phyloP scores from a whole-genome alignment of 1,139 yeast genomes.

The Candida pseudocylindracea region DNA sequence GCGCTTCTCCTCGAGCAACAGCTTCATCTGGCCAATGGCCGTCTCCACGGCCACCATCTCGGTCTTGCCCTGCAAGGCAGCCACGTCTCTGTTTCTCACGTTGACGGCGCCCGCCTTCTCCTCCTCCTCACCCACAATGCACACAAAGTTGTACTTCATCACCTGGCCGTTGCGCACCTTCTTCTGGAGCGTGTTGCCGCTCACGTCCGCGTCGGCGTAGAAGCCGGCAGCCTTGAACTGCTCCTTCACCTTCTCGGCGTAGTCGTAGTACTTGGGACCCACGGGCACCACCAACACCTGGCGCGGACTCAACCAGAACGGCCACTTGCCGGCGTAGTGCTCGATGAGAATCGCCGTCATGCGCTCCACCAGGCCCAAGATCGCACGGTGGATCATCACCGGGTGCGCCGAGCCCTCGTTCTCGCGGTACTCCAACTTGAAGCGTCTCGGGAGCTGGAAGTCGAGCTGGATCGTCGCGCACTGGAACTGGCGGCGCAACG shows the following conservation, averaged over 20 bases:
- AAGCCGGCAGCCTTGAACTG: slow-evolving; percentile 43
- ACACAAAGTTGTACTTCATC: slow-evolving; percentile 80
- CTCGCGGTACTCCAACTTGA: slow-evolving; percentile 69
- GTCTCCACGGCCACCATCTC: slow-evolving; percentile 51
- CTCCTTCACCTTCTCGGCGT: slow-evolving; percentile 63
- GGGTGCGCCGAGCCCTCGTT: slow-evolving; percentile 38
- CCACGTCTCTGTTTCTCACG: slow-evolving; percentile 15
- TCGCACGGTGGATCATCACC: slow-evolving; percentile 97
- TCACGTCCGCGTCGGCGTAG: slow-evolving; percentile 78
- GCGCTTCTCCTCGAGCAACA: slow-evolving; percentile 48
- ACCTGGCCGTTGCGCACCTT: slow-evolving; percentile 91
- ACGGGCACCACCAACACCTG: slow-evolving; percentile 90
- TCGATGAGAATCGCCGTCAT: slow-evolving; percentile 95
- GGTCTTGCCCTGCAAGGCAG: slow-evolving; percentile 59
- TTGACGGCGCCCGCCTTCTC: slow-evolving; percentile 4
- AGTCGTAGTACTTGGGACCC: slow-evolving; percentile 76
- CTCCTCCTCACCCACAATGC: slow-evolving; percentile 92
- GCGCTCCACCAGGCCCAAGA: slow-evolving; percentile 93
- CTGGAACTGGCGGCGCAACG: slow-evolving; percentile 86
- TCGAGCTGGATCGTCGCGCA: slow-evolving; percentile 96
- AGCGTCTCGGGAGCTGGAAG: slow-evolving; percentile 87
- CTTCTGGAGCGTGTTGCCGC: slow-evolving; percentile 91
- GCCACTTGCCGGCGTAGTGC: slow-evolving; percentile 97
- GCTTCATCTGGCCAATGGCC: slow-evolving; percentile 44
- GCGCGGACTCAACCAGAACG: slow-evolving; percentile 97